phyloP scores from a whole-genome alignment of 2,329 filamentous ascomycete species.

The Xylogone sp. region DNA sequence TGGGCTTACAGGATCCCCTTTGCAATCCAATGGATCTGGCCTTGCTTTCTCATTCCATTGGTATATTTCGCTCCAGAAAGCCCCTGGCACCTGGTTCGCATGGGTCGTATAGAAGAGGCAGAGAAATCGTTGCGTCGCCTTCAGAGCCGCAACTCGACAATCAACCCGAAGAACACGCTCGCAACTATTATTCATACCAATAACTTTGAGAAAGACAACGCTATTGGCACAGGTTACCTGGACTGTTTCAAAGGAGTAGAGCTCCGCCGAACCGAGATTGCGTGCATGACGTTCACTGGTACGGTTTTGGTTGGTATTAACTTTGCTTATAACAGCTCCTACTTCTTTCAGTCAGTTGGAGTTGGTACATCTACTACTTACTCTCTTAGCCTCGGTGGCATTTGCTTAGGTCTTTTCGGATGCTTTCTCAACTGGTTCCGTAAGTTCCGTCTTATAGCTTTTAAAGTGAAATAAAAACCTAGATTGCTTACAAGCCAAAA shows the following conservation, averaged over 20 bases:
- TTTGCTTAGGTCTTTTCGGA: conserved; percentile 42
- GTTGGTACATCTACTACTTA: conserved; percentile 39
- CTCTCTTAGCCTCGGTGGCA: conserved; percentile 43
- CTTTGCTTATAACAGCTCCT: conserved; percentile 59
- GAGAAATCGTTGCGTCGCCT: conserved; percentile 38
- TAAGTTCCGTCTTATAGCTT: conserved; percentile 18
- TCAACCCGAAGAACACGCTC: conserved; percentile 22
- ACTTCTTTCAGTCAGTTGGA: conserved; percentile 53
- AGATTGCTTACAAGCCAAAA: too few relatives aligned
- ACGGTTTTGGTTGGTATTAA: conserved; percentile 61
- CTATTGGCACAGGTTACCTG: conserved; percentile 36
- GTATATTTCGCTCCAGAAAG: conserved; percentile 42
- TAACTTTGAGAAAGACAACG: conserved; percentile 42
- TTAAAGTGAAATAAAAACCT: too few relatives aligned
- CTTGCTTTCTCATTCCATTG: conserved; percentile 36
- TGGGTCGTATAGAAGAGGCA: conserved; percentile 36
- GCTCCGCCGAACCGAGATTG: conserved; percentile 46
- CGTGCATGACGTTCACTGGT: conserved; percentile 54
- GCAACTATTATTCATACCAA: conserved; percentile 52
- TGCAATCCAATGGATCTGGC: conserved; percentile 44
- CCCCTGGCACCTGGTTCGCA: conserved; percentile 43
- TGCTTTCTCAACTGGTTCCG: conserved; percentile 45
- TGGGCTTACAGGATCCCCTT: conserved; percentile 45
- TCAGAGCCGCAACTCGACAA: conserved; percentile 6
- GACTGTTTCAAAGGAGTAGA: conserved; percentile 45